Evolutionary conservation across 331 rosid species (phyloP).

Genomic region (Telfairia occidentalis): DNA sequence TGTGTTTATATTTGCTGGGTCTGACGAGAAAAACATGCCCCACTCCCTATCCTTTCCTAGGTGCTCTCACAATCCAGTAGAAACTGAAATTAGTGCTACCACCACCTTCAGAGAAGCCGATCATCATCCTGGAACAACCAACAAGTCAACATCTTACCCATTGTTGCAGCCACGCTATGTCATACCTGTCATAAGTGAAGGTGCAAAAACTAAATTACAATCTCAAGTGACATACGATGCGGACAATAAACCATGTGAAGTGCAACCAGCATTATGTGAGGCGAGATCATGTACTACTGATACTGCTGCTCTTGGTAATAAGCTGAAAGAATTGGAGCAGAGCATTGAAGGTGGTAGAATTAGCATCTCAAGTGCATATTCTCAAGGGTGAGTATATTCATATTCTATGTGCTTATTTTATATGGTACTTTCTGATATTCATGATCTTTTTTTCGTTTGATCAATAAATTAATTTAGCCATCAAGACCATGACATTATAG

Average conservation of each 20-base stretch:
- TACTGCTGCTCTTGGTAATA: constrained; percentile 33
- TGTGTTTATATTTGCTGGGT: constrained; percentile 40
- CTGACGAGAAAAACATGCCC: constrained; percentile 41
- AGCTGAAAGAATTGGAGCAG: constrained; percentile 63
- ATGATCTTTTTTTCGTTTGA: neutral
- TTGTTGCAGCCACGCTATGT: constrained; percentile 42
- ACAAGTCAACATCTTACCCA: constrained; percentile 39
- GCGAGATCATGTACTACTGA: constrained; percentile 26
- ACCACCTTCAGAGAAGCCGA: constrained; percentile 40
- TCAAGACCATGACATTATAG: neutral
- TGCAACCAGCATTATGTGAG: constrained; percentile 31
- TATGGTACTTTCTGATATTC: neutral
- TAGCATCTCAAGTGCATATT: constrained; percentile 77
- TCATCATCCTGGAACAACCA: constrained; percentile 36
- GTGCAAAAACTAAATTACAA: constrained; percentile 33
- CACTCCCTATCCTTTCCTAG: constrained; percentile 39
- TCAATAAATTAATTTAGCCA: neutral
- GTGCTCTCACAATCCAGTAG: constrained; percentile 31
- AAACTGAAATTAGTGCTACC: constrained; percentile 43
- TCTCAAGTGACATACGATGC: constrained; percentile 20
- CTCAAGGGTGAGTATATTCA: constrained; percentile 59
- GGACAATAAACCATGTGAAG: constrained; percentile 3
- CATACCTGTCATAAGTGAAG: constrained; percentile 31
- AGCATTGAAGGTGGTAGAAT: constrained; percentile 73
- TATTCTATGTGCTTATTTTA: constrained; percentile 2